Base-by-base conservation (phyloP, 1,284 basidiomycete species). In the Xanthoconium separans region DNA sequence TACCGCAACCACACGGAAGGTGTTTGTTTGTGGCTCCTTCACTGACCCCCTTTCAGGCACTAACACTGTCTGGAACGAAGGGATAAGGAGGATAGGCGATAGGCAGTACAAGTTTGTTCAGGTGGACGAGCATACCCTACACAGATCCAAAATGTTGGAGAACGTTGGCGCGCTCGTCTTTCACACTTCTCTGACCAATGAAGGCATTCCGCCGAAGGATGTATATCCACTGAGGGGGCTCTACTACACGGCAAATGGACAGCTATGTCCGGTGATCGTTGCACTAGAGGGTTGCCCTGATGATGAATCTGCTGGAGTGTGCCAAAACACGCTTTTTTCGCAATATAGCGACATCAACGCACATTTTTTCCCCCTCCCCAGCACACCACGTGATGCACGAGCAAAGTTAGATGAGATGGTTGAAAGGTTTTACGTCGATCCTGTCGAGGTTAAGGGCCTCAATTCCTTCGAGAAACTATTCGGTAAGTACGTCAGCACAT, bases 211-310 rank as follows among this genome's bases (percentile, higher is more conserved):
- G 1, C 11, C n/a, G 0, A 12, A 8, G 4, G 52, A 54, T 11
- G 7, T 55, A 12, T 16, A 3, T 2, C n/a, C 20, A 7, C 11
- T 55, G 30, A 27, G 6, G 34, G n/a, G 0, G 4, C 47, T 54
- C 22, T 47, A 55, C 1, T 15, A 54, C 22, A 8, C 24, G 10
- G 42, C 36, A 2, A 36, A 24, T n/a, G 52, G 52, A 3, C 4
- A 22, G 6, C 29, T 13, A 1, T 36, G 34, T 31, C 52, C 52
- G 3, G 6, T 55, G 36, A 55, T 54, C 24, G 52, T 54, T n/a
- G 52, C 36, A 4, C 2, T 54, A 8, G 31, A 33, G 27, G 51
- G 40, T 4, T 53, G 51, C 18, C 3, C 30, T 4, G 27, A 54
- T 10, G 51, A 44, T 3, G 8, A 36, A 16, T 8, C 24, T 10